Conservation (phyloP, 169 alveolate genomes). For the Cryptosporidium muris region DNA sequence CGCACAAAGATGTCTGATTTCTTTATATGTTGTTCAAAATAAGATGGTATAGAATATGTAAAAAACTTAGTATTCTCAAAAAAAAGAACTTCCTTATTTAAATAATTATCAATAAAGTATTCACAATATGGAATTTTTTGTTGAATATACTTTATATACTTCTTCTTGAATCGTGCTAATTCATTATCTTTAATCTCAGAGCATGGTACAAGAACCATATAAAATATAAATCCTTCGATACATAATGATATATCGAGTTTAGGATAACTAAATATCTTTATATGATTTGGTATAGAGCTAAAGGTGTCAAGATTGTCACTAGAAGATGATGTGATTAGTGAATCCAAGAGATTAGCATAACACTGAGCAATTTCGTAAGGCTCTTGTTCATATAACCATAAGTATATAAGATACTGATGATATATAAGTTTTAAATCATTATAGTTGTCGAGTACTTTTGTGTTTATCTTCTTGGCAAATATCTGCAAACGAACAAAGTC, state of each 20-base stretch:
- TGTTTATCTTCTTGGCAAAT: constrained; percentile 61
- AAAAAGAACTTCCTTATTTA: constrained; percentile 33
- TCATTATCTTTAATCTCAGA: constrained; percentile 11
- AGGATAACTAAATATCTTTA: constrained; percentile 8
- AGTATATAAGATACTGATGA: constrained; percentile 44
- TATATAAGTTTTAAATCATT: constrained; percentile 26
- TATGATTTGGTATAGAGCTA: constrained; percentile 28
- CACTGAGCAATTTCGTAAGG: constrained; percentile 46
- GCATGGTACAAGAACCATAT: constrained; percentile 52
- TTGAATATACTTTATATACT: constrained; percentile 42
- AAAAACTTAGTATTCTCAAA: constrained; percentile 49
- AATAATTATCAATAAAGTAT: constrained; percentile 16
- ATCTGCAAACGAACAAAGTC: constrained; percentile 66
- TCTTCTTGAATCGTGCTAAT: constrained; percentile 2
- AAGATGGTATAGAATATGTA: constrained; percentile 49
- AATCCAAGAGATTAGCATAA: constrained; percentile 12
- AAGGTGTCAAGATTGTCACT: constrained; percentile 1
- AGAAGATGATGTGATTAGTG: background rate
- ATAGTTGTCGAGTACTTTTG: constrained; percentile 36
- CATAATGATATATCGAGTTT: constrained; percentile 16
- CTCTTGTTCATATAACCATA: constrained; percentile 59
- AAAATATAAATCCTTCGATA: constrained; percentile 46
- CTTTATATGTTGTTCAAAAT: constrained; percentile 1
- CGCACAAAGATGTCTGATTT: constrained; percentile 11
- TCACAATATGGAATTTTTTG: constrained; percentile 21